A percentile compares a stretch with the other conserved stretches of the same genome.
Conservation (phyloP, 1,284 basidiomycete species). For the Ustilago loliicola region DNA sequence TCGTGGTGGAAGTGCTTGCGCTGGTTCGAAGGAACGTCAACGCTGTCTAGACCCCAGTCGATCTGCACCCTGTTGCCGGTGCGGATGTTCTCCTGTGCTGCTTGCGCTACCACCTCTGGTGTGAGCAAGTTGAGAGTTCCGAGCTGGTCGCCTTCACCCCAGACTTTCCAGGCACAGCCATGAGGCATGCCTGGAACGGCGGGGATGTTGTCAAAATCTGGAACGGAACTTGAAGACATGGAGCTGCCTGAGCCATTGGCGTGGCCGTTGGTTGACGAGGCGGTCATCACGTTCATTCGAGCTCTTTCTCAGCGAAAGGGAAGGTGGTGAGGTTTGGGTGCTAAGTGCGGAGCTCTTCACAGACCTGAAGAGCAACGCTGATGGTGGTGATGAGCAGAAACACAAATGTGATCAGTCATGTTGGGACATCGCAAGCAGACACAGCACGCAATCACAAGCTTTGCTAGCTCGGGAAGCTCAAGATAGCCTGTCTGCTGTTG, state of each 20-base stretch:
- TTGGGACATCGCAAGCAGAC: neutral
- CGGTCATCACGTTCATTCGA: neutral
- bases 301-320: neutral
- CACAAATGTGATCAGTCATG: neutral
- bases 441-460: neutral
- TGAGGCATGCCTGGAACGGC: conserved; percentile 40
- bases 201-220: conserved; percentile 40
- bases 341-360: neutral
- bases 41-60: conserved; percentile 51
- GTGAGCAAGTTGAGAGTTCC: conserved; percentile 48
- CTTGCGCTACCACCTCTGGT: conserved; percentile 23
- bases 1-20: conserved; percentile 37
- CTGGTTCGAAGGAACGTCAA: conserved; percentile 40
- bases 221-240: conserved; percentile 15
- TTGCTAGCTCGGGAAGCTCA: neutral
- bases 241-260: conserved; percentile 3
- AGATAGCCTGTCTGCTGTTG: neutral
- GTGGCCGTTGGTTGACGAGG: neutral
- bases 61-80: conserved; percentile 48
- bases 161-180: conserved; percentile 50
- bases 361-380: neutral
- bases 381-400: neutral
- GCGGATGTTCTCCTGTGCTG: conserved; percentile 43
- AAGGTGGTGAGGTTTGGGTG: neutral
- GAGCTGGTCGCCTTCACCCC: conserved; percentile 36